Evolutionary conservation across 495 filamentous ascomycete genomes (phyloP).

Genomic region (Penicilliopsis zonata): DNA sequence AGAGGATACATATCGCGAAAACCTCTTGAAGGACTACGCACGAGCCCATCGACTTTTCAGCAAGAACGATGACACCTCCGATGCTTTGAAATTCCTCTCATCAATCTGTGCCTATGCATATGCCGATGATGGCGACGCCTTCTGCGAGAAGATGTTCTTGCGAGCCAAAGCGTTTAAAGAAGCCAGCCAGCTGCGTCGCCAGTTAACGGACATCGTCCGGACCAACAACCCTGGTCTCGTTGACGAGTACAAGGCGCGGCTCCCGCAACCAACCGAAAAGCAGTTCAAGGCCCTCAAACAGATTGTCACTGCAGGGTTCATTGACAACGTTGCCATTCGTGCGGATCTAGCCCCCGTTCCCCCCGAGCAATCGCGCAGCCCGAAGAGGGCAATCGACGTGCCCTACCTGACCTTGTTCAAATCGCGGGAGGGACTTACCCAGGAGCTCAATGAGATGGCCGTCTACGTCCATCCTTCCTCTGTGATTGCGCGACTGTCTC

Average conservation of each 20-base stretch:
- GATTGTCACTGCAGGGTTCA: slow-evolving; percentile 83
- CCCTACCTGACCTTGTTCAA: slow-evolving; percentile 82
- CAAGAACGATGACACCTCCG: slow-evolving; percentile 67
- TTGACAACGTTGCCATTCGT: slow-evolving; percentile 91
- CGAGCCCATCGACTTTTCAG: slow-evolving; percentile 67
- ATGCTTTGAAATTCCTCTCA: slow-evolving; percentile 83
- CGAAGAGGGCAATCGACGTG: slow-evolving; percentile 73
- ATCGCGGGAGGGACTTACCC: slow-evolving; percentile 38
- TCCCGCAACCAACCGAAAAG: slow-evolving; percentile 57
- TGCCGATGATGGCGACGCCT: slow-evolving; percentile 52
- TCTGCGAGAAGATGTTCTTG: slow-evolving; percentile 74
- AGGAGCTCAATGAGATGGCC: slow-evolving; percentile 39
- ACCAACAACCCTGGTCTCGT: slow-evolving; percentile 61
- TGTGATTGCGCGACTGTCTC: slow-evolving; percentile 55
- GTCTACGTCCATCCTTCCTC: slow-evolving; percentile 87
- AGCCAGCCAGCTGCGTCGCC: slow-evolving; percentile 65
- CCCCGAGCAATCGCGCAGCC: slow-evolving; percentile 56
- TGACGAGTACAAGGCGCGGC: slow-evolving; percentile 40
- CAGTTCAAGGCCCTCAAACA: slow-evolving; percentile 78
- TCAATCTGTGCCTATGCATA: slow-evolving; percentile 76
- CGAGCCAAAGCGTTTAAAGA: slow-evolving; percentile 78
- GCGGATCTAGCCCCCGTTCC: slow-evolving; percentile 71
- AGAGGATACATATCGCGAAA: slow-evolving; percentile 53
- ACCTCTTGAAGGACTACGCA: slow-evolving; percentile 58
- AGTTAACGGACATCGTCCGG: slow-evolving; percentile 69